Base-by-base conservation (phyloP, 495 filamentous ascomycete genomes). In the Xylaria curta region DNA sequence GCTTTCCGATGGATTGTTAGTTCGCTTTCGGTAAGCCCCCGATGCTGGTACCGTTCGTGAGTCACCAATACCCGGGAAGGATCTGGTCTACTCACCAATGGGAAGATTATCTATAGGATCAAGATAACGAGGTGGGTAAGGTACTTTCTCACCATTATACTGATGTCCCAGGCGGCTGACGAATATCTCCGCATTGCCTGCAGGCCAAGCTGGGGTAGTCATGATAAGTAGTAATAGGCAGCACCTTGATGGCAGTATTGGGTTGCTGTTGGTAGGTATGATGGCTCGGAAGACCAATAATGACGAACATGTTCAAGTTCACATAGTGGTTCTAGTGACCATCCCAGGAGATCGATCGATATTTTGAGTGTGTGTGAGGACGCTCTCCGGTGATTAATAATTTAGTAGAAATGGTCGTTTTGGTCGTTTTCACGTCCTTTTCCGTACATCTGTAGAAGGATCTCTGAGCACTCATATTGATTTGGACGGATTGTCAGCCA, bases 151-250 rank as follows among this genome's bases (percentile, higher is more conserved):
- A 9, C 21, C 5, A 66, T 15, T 6, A 38, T 31, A 12, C 28
- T 15, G 38, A 38, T 21, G 24, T 28, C 21, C 12, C 17, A 26
- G 44, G 31, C 46, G 65, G 65, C 65, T 67, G 65, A 67, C 65
- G 65, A 67, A 67, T 33, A 40, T 67, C 65, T 67, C 65, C 65
- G 36, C 65, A 67, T 5, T 33, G n/a, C 33, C 65, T 67, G 65
- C 65, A 67, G 49, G 33, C 17, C 17, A 67, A 56, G 49, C 65
- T 67, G 65, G 49, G 36, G 65, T 56, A 56, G 47, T 28, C 13
- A 21, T 56, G 38, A 13, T 24, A n/a, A 21, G 36, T 63, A 9
- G 36, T 44, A 33, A 6, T 31, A 67, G 65, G 65, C 65, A 67
- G 65, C 65, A 56, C 9, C 19, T 67, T 38, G 38, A 63, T 28